phyloP scores from a whole-genome alignment of 495 filamentous ascomycete genomes.

The Aspergillus biplanus region DNA sequence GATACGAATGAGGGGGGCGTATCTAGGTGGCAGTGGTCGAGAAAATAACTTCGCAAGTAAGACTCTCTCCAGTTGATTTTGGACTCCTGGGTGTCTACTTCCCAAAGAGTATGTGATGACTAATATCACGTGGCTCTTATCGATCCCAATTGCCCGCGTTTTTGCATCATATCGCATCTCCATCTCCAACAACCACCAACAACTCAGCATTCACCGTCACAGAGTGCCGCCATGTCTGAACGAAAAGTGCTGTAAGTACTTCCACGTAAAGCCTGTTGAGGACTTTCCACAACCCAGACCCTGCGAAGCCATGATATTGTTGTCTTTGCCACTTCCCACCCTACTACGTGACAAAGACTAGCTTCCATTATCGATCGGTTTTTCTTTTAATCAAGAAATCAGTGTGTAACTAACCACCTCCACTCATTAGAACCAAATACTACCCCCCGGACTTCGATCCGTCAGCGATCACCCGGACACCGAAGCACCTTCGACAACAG shows the following conservation, averaged over 20 bases:
- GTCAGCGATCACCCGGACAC: constrained; percentile 72
- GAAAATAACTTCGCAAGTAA: no score
- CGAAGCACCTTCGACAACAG: constrained; percentile 59
- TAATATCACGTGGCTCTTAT: constrained; percentile 13
- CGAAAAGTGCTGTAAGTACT: constrained; percentile 42
- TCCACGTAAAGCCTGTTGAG: neutral
- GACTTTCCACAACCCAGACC: no score
- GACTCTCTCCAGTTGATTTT: no score
- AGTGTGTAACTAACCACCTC: neutral
- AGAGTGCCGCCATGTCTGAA: constrained; percentile 74
- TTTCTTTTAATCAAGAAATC: no score
- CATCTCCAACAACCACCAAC: neutral
- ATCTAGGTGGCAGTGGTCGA: no score
- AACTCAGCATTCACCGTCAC: neutral
- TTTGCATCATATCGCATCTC: neutral
- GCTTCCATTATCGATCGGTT: no score
- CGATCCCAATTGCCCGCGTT: neutral
- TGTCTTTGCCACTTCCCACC: no score
- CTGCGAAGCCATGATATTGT: no score
- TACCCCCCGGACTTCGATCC: constrained; percentile 99
- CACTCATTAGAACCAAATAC: constrained; percentile 57
- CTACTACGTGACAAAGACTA: no score
- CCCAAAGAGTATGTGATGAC: neutral
- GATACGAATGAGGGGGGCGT: no score
- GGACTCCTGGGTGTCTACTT: neutral